These are phyloP conservation scores for Isoetes taiwanensis DNA, from an alignment of 75 land plant species.

Conservation along the genomic window DNA sequence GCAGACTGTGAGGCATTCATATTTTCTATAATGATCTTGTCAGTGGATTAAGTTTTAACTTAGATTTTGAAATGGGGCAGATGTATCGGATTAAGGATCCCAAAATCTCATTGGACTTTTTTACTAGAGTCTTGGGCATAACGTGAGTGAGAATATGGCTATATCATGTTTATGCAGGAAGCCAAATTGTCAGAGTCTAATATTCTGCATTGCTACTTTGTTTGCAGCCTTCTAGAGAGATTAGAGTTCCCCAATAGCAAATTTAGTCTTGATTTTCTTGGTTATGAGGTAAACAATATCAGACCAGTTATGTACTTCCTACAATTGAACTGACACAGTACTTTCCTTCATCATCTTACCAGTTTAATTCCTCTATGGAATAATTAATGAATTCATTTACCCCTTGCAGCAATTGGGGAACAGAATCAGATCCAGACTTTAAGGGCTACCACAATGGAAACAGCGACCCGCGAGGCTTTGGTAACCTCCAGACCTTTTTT, in stretches of 20 bases:
- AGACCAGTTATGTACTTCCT: no score
- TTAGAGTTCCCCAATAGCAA: slow-evolving; percentile 81
- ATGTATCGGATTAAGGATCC: slow-evolving; percentile 95
- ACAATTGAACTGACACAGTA: slow-evolving; percentile 92
- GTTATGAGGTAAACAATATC: slow-evolving; percentile 66
- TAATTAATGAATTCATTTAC: not conserved
- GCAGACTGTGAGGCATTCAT: slow-evolving; percentile 63
- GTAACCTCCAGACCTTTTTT: no score
- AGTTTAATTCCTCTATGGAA: not conserved
- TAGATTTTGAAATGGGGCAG: no score
- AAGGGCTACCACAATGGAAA: slow-evolving; percentile 97
- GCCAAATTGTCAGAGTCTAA: no score
- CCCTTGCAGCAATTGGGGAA: slow-evolving; percentile 78
- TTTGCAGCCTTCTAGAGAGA: slow-evolving; percentile 62
- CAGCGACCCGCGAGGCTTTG: slow-evolving; percentile 91
- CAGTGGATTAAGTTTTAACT: no score
- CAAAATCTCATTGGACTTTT: slow-evolving; percentile 81
- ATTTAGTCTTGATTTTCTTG: slow-evolving; percentile 82
- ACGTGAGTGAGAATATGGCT: slow-evolving; percentile 66
- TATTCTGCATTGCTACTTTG: not conserved
- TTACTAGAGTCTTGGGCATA: slow-evolving; percentile 86
- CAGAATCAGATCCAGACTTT: slow-evolving; percentile 86
- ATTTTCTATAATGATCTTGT: no score
- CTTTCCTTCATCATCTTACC: not conserved
- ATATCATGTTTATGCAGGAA: no score